Percentiles rank a stretch among this genome's conserved stretches.
Evolutionary conservation across 768 basidiomycete genomes (phyloP).

Genomic region (Rhizopogon roseolus): DNA sequence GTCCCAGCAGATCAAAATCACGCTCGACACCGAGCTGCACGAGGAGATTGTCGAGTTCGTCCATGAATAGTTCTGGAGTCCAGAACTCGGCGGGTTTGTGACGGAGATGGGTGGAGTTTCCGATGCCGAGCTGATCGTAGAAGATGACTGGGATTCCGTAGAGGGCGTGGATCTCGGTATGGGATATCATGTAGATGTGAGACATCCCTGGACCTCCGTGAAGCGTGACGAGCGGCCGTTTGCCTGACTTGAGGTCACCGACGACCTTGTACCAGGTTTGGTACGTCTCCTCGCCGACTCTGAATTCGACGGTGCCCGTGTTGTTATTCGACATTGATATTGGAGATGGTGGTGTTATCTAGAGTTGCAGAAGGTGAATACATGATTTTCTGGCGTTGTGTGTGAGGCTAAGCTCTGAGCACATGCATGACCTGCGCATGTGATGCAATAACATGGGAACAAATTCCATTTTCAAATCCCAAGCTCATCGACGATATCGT

Average conservation of each 20-base stretch:
- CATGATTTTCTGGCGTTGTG: background rate
- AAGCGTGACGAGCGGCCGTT: constrained; percentile 34
- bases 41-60: constrained; percentile 49
- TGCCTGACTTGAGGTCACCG: constrained; percentile 32
- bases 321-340: constrained; percentile 13
- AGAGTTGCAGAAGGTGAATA: background rate
- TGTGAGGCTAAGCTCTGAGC: background rate
- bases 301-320: constrained; percentile 18
- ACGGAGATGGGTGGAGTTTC: constrained; percentile 38
- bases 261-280: constrained; percentile 41
- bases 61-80: constrained; percentile 46
- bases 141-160: constrained; percentile 38
- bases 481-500: too few relatives aligned
- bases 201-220: constrained; percentile 46
- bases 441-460: too few relatives aligned
- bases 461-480: too few relatives aligned
- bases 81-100: constrained; percentile 34
- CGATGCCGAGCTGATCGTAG: constrained; percentile 49
- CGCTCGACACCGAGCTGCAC: constrained; percentile 33
- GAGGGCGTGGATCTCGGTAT: constrained; percentile 26
- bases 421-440: too few relatives aligned
- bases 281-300: constrained; percentile 19
- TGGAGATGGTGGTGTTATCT: background rate
- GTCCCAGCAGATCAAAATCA: constrained; percentile 45
- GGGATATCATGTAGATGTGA: constrained; percentile 37